Evolutionary conservation across 106 monocot species (phyloP), one percentile per base, ranked within the genome.

Genomic region (Acorus gramineus): DNA sequence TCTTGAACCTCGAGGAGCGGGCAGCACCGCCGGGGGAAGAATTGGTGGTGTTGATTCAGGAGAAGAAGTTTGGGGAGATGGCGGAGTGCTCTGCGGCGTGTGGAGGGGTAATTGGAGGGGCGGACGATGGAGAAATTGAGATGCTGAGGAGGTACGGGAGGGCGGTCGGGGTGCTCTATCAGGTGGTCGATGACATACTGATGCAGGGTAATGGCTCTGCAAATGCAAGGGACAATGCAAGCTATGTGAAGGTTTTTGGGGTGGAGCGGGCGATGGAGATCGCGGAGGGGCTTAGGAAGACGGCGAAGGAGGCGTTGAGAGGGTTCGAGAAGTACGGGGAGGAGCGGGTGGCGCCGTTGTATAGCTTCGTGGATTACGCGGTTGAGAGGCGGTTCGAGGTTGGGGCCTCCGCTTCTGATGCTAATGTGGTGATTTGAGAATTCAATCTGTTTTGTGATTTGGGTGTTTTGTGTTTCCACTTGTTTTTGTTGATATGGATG

Each of bases 61-160:
- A 77, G 61, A 89, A 81, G 83, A 93, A 93, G 74, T 89, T 83
- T 55, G 93, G 89, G 44, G 81, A 81, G 71, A 68, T 93, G 89
- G 89, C 81, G 1, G 83, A 89, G 81, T 85, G 83, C 70, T 93
- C 89, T 3, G 89, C 85, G 6, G 81, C 69, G 43, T 89, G 88
- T 61, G 88, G 93, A 1, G 93, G 77, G 44, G 13, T 85, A 11
- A 66, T 93, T 4, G 88, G 78, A 14, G 85, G 88, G 2, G 93
- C 80, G 7, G 66, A 8, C 2, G 76, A 76, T 11, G 88, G 77
- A 46, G 93, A 80, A n/a, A 44, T 68, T 47, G 76, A 61, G 14
- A 52, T 55, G 45, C 75, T 93, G 69, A 60, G 85, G 74, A 68
- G 76, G 57, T 93, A 93, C 57, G 93, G 93, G 13, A 67, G 85